A percentile compares a stretch with the other conserved stretches of the same genome.
Evolutionary conservation across 345 rosid genomes (phyloP).

Genomic region (Abelmoschus esculentus): DNA sequence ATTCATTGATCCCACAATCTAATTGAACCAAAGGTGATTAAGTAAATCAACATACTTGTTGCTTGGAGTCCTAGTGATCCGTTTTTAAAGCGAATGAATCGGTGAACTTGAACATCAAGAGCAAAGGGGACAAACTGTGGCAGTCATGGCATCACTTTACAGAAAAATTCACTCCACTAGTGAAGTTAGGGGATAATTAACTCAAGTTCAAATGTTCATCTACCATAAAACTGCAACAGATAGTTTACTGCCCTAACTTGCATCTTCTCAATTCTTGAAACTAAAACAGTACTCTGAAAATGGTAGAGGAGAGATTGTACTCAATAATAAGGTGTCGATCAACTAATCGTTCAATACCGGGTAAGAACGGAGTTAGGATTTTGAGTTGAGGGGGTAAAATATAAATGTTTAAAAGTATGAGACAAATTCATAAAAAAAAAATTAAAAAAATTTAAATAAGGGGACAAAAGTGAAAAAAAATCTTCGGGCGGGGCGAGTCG

Average conservation of each 20-base stretch:
- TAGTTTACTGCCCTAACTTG: not conserved
- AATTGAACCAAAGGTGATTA: not conserved
- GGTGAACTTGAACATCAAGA: conserved; percentile 32
- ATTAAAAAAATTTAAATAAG: no score
- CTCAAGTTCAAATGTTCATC: conserved; percentile 35
- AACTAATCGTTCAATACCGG: conserved; percentile 33
- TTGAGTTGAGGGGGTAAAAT: no score
- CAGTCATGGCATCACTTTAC: conserved; percentile 33
- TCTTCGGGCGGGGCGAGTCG: no score
- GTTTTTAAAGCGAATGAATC: conserved; percentile 32
- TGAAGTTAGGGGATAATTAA: conserved; percentile 35
- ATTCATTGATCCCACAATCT: not conserved
- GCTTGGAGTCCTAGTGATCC: conserved; percentile 32
- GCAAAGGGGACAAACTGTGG: conserved; percentile 21
- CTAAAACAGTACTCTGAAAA: no score
- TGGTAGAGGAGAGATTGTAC: conserved; percentile 8
- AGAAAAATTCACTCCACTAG: conserved; percentile 39
- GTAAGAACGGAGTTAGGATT: no score
- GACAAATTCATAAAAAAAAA: no score
- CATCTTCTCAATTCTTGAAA: no score
- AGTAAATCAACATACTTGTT: conserved; percentile 10
- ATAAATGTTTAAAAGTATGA: no score
- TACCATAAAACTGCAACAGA: not conserved
- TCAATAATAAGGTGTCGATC: conserved; percentile 55
- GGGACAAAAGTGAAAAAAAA: no score